A percentile compares a stretch with the other conserved stretches of the same genome.
phyloP scores from a whole-genome alignment of 2,329 filamentous ascomycete genomes.

The Aureobasidium namibiae region DNA sequence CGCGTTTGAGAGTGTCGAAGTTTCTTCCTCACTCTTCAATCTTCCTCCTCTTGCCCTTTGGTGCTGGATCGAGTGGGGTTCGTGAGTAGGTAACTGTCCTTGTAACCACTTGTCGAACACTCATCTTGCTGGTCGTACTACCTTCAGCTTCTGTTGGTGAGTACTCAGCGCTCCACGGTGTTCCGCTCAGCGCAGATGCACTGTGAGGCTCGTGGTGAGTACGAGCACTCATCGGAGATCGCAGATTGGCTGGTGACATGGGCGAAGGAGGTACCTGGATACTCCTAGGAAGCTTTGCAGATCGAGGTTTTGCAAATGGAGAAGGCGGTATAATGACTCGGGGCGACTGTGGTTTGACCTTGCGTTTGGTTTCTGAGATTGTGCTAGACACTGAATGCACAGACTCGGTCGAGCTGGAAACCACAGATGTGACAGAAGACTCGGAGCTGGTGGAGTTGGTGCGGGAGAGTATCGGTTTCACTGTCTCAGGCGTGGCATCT shows the following conservation, averaged over 20 bases:
- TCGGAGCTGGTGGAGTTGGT: slow-evolving; percentile 27
- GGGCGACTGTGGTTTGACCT: slow-evolving; percentile 26
- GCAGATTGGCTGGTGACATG: slow-evolving; percentile 51
- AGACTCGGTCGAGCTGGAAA: slow-evolving; percentile 2
- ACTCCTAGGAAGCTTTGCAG: slow-evolving; percentile 52
- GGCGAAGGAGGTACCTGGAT: slow-evolving; percentile 74
- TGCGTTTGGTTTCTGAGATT: not conserved
- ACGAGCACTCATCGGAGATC: slow-evolving; percentile 61
- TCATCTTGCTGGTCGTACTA: slow-evolving; percentile 41
- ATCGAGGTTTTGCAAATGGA: slow-evolving; percentile 43
- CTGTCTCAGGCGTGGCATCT: slow-evolving; percentile 21
- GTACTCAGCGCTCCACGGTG: slow-evolving; percentile 24
- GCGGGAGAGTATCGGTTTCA: slow-evolving; percentile 28
- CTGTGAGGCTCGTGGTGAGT: slow-evolving; percentile 64
- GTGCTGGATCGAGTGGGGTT: slow-evolving; percentile 69
- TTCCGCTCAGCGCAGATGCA: slow-evolving; percentile 26
- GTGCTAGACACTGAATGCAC: slow-evolving; percentile 10
- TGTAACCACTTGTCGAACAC: slow-evolving; percentile 85
- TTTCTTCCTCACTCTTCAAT: slow-evolving; percentile 28
- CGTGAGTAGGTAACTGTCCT: slow-evolving; percentile 82
- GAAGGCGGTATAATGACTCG: slow-evolving; percentile 37
- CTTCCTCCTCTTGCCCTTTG: slow-evolving; percentile 87
- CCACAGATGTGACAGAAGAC: slow-evolving; percentile 14
- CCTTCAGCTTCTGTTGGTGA: slow-evolving; percentile 8
- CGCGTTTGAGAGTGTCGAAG: not conserved